Evolutionary conservation across 1,284 basidiomycete species (phyloP).

Genomic region (Malassezia psittaci): DNA sequence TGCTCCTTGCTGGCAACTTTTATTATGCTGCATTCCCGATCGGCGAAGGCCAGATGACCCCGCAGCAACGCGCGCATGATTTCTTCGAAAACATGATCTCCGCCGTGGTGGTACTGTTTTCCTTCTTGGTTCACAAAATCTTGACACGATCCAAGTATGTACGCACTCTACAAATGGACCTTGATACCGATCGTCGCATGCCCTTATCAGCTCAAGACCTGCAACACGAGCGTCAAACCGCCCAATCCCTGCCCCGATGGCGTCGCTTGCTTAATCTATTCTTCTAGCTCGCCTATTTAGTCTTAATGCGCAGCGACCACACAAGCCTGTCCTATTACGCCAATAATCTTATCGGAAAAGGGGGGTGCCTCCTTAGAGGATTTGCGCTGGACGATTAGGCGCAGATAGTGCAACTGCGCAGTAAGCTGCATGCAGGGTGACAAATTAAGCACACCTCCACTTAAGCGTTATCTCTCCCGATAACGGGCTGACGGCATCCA

Average conservation of each 20-base stretch:
- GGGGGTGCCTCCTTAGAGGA: too few relatives aligned
- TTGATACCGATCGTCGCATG: slow-evolving; percentile 33
- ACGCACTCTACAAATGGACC: slow-evolving; percentile 31
- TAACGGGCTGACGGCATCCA: too few relatives aligned
- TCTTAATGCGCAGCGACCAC: too few relatives aligned
- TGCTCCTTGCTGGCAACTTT: slow-evolving; percentile 27
- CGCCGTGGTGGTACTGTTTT: slow-evolving; percentile 26
- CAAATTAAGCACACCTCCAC: too few relatives aligned
- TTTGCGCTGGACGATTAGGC: too few relatives aligned
- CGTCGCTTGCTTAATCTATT: slow-evolving; percentile 28
- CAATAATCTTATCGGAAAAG: too few relatives aligned
- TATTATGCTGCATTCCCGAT: slow-evolving; percentile 36
- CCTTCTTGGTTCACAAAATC: slow-evolving; percentile 21
- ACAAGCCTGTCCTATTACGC: too few relatives aligned
- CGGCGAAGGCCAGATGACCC: slow-evolving; percentile 28
- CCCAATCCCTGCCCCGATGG: slow-evolving; percentile 17
- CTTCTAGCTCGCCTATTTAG: slow-evolving; percentile 20
- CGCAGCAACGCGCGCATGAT: slow-evolving; percentile 40
- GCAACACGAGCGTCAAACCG: slow-evolving; percentile 29
- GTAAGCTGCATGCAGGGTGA: too few relatives aligned
- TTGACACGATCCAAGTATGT: slow-evolving; percentile 22
- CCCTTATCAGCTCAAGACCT: slow-evolving; percentile 31
- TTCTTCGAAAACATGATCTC: slow-evolving; percentile 53
- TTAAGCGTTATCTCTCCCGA: too few relatives aligned
- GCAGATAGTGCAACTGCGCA: too few relatives aligned